These are phyloP conservation scores for Lepidopterella palustris DNA, from an alignment of 495 filamentous ascomycete genomes.

Conservation along the genomic window DNA sequence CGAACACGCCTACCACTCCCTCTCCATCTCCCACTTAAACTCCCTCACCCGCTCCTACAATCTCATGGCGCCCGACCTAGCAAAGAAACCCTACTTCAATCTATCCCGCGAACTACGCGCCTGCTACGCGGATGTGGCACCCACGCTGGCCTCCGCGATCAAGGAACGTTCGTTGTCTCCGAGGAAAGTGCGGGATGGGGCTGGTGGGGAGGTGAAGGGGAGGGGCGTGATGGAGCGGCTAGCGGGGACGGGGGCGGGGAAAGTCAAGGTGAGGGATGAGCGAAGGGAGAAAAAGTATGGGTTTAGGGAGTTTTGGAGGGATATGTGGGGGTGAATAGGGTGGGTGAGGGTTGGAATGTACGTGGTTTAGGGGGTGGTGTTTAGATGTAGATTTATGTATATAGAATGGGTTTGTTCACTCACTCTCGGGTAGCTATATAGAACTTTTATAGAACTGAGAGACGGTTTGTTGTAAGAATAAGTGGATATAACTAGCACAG, in stretches of 20 bases:
- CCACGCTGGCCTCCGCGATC: conserved; percentile 64
- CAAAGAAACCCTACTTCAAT: conserved; percentile 87
- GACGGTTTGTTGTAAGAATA: too few species aligned
- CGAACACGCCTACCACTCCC: conserved; percentile 69
- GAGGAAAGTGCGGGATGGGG: conserved; percentile 22
- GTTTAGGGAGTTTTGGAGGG: conserved; percentile 79
- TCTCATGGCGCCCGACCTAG: conserved; percentile 82
- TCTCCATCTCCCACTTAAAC: conserved; percentile 77
- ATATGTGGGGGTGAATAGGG: conserved; percentile 52
- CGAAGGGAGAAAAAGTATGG: conserved; percentile 65
- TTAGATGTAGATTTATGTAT: not conserved
- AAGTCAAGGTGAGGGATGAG: conserved; percentile 71
- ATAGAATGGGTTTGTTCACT: too few species aligned
- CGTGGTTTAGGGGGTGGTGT: not conserved
- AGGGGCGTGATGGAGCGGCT: conserved; percentile 50
- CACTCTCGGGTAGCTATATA: too few species aligned
- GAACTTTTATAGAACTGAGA: too few species aligned
- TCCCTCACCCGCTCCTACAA: conserved; percentile 81
- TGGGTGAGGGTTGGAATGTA: not conserved
- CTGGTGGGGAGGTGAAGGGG: conserved; percentile 18
- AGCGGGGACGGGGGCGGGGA: conserved; percentile 46
- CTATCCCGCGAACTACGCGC: conserved; percentile 73
- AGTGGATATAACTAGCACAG: too few species aligned
- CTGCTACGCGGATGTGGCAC: conserved; percentile 83
- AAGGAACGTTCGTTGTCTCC: conserved; percentile 56